Base-by-base conservation (phyloP, 139 green algal species). In the Asterochloris sp. region DNA sequence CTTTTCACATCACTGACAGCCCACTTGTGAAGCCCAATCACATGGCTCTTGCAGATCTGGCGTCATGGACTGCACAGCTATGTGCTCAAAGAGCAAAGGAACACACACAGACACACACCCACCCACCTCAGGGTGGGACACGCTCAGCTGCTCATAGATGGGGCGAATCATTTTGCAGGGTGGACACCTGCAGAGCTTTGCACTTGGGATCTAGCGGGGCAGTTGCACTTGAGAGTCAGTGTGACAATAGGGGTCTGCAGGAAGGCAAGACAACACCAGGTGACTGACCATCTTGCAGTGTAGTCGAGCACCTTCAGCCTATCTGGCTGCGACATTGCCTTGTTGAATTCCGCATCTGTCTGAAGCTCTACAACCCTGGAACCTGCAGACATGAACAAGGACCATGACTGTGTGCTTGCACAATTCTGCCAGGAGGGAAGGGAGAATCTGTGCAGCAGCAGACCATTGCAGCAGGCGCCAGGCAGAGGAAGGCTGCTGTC, bases 101-200 rank as follows among this genome's bases (percentile, higher is more conserved):
- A 54, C 68, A 73, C 24, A 54, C 17, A 24, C 38, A 76, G 1
- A 24, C 14, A 69, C 9, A 16, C 15, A 60, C 0, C 1, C 17
- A 15, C 69, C 0, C 27, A 87, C 84, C 26, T 69, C 68, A 16
- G 81, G 74, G 76, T 87, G 85, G 60, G 86, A 38, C 28, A 77
- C 21, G 38, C 71, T 83, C 26, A 94, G 78, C 73, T 84, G 19
- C 60, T 89, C 85, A 26, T 89, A 88, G 13, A 89, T 64, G 10
- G 89, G 89, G 0, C 88, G 85, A 62, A 94, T 91, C 75, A 91
- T 88, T 73, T 87, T 85, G 74, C 82, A 85, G 61, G 82, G 82
- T 69, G 74, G 74, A 82, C 82, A 81, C 66, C 66, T 71, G 66
- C 66, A 71, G 66, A 23, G 21, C 19, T 23, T 2, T 21, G 19